Base-by-base conservation (phyloP, 176 grass and related monocot genomes). In the Eleusine indica region DNA sequence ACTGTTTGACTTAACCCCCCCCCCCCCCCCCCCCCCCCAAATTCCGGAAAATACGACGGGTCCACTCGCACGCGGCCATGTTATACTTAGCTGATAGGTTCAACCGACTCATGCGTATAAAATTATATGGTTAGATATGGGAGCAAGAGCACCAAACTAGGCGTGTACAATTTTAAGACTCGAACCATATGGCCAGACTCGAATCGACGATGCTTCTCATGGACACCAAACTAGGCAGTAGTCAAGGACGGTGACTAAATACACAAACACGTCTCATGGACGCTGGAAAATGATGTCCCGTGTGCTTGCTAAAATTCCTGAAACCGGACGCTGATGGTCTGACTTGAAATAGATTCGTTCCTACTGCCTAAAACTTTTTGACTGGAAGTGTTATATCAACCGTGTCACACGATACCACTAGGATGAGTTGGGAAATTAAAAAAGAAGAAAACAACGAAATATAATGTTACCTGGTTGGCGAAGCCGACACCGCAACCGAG, bases 401-500 rank as follows among this genome's bases (percentile, higher is more conserved):
- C 48, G 7, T 6, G 54, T 43, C 62, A 57, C 16, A 68, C 41
- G 63, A 19, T 53, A 7, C 21, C 25, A 60, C 62, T n/a, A 76
- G 2, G 21, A 75, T 7, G 1, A 41, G 18, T 11, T 54, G 52
- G 52, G 18, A 7, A 56, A 19, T 35, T 35, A 46, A 4, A 13
- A 62, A 38, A 29, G 42, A 6, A 74, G 39, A 53, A 3, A 53
- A 22, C 13, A 41, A 39, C 38, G 16, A 32, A 68, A 67, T 15
- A 4, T 32, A 35, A 10, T 7, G 3, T 73, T 53, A 93, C 94
- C 90, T 97, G 95, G 70, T 97, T 97, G 70, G 86, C 95, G 30
- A 97, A 97, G 35, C 95, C 95, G 37, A 97, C 90, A 48, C 92
- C 95, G 37, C 95, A 97, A 1, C 94, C 94, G 7, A 97, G 94